Percentiles rank a stretch among this genome's conserved stretches.
Conservation (phyloP, 495 filamentous ascomycete genomes). For the Gamarada debralockiae region DNA sequence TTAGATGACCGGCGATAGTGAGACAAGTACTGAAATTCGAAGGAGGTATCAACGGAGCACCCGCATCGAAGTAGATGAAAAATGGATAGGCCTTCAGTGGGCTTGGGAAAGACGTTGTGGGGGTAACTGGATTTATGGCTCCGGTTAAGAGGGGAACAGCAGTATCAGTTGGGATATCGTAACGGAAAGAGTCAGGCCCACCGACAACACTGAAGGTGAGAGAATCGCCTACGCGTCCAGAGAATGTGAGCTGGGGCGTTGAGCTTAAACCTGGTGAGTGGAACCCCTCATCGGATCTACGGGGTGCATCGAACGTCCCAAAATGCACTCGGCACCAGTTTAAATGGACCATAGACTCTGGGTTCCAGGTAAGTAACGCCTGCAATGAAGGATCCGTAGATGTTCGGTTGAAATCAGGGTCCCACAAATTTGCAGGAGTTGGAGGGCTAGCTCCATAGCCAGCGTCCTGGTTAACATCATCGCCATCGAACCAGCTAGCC, state of each 20-base stretch:
- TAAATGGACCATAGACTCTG: neutral
- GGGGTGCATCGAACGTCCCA: neutral
- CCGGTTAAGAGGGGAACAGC: too few relatives aligned
- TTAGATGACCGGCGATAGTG: neutral
- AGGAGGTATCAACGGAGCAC: neutral
- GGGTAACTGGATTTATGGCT: neutral
- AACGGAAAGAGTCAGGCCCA: neutral
- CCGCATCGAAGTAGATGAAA: slow-evolving; percentile 2
- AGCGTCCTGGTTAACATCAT: neutral
- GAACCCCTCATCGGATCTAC: neutral
- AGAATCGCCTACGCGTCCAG: neutral
- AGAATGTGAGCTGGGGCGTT: neutral
- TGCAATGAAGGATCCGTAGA: neutral
- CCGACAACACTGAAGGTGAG: neutral
- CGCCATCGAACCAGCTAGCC: neutral
- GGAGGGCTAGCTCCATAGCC: neutral
- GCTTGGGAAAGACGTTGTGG: neutral
- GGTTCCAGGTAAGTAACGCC: neutral
- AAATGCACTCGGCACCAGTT: neutral
- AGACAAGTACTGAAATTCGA: neutral
- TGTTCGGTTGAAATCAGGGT: neutral
- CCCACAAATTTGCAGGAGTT: neutral
- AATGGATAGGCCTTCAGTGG: neutral
- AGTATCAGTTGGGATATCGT: slow-evolving; percentile 2
- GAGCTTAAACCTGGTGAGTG: neutral